Conservation (phyloP, 202 grass and related monocot species). For the Digitaria exilis region DNA sequence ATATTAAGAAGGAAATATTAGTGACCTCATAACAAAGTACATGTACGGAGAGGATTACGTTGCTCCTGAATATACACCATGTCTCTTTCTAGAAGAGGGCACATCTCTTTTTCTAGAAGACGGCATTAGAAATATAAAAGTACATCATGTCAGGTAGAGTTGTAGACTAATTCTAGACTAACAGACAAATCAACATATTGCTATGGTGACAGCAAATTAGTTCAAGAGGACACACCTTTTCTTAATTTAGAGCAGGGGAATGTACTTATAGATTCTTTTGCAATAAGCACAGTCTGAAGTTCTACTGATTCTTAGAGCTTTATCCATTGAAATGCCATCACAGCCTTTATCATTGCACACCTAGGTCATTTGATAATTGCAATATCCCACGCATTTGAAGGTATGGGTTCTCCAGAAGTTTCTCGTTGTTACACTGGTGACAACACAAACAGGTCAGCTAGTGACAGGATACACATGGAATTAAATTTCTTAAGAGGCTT, state of each 20-base stretch:
- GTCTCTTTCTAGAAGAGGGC: neutral
- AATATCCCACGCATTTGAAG: conserved; percentile 98
- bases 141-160: conserved; percentile 18
- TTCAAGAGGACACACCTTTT: conserved; percentile 31
- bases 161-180: conserved; percentile 9
- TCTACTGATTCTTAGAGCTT: conserved; percentile 33
- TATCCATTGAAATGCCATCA: conserved; percentile 35
- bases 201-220: neutral
- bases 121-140: neutral
- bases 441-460: conserved; percentile 51
- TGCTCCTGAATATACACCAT: too few relatives aligned
- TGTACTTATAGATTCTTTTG: conserved; percentile 39
- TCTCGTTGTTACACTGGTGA: conserved; percentile 92
- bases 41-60: neutral
- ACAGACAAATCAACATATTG: neutral
- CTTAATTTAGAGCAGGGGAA: conserved; percentile 38
- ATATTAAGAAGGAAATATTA: conserved; percentile 21
- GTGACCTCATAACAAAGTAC: neutral
- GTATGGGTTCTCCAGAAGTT: conserved; percentile 99
- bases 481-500: conserved; percentile 9
- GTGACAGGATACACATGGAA: conserved; percentile 17
- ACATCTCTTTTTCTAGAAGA: neutral
- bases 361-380: conserved; percentile 86
- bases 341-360: conserved; percentile 53
- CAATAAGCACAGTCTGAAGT: conserved; percentile 37